Evolutionary conservation across 495 filamentous ascomycete species (phyloP).

Genomic region (Neurospora sp.): DNA sequence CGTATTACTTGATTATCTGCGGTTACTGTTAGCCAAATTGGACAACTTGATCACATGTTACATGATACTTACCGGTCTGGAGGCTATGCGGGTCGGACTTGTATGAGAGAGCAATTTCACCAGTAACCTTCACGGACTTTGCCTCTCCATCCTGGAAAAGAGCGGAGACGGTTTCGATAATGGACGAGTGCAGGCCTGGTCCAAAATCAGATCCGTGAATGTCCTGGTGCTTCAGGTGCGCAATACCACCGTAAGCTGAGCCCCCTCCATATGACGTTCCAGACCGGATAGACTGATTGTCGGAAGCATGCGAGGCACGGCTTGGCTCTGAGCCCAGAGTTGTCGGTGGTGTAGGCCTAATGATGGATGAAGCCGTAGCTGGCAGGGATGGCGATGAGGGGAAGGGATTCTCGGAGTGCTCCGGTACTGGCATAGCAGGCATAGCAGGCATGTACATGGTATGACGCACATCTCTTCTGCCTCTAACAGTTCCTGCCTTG

Average conservation of each 20-base stretch:
- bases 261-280: constrained; percentile 58
- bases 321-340: constrained; percentile 43
- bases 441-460: constrained; percentile 69
- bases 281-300: constrained; percentile 87
- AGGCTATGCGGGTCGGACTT: constrained; percentile 46
- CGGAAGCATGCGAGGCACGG: constrained; percentile 55
- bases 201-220: constrained; percentile 58
- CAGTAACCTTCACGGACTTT: constrained; percentile 64
- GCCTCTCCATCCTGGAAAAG: constrained; percentile 66
- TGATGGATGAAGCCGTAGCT: constrained; percentile 16
- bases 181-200: constrained; percentile 76
- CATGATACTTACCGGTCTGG: constrained; percentile 13
- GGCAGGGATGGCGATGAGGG: constrained; percentile 37
- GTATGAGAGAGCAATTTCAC: constrained; percentile 84
- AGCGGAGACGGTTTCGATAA: constrained; percentile 85
- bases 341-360: constrained; percentile 31
- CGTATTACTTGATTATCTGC: constrained; percentile 56
- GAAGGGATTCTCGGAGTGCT: constrained; percentile 33
- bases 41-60: background rate
- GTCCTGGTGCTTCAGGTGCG: constrained; percentile 64
- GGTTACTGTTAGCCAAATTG: constrained; percentile 4
- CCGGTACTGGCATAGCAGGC: constrained; percentile 35
- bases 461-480: constrained; percentile 83
- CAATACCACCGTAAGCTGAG: constrained; percentile 34
- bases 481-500: constrained; percentile 69